Conservation (phyloP, 768 basidiomycete species). For the Punctularia strigosozonata region DNA sequence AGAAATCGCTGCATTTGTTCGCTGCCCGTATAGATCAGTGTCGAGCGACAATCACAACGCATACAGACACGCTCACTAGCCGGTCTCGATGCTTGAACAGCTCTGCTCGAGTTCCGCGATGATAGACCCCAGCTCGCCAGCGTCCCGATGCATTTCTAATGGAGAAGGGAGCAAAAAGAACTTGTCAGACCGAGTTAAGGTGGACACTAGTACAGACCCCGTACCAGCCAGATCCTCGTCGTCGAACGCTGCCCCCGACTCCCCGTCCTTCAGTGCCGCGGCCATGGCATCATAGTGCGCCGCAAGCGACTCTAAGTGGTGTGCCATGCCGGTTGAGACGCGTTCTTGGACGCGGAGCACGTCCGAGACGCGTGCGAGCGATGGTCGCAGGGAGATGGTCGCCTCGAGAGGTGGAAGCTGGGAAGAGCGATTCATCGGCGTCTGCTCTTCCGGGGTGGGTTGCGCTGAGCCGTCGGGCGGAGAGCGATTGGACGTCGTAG, state of each 20-base stretch:
- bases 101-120: slow-evolving; percentile 60
- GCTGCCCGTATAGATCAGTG: slow-evolving; percentile 22
- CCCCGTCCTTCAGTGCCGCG: slow-evolving; percentile 49
- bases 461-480: too few species aligned
- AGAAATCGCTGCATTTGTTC: slow-evolving; percentile 35
- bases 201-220: slow-evolving; percentile 2
- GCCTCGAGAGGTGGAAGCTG: too few species aligned
- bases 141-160: slow-evolving; percentile 78
- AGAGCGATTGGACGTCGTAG: too few species aligned
- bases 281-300: slow-evolving; percentile 74
- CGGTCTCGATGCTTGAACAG: slow-evolving; percentile 35
- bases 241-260: slow-evolving; percentile 52
- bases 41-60: slow-evolving; percentile 1
- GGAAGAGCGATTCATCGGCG: too few species aligned
- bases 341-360: slow-evolving; percentile 32
- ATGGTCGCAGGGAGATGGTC: too few species aligned
- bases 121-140: slow-evolving; percentile 64
- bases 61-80: slow-evolving; percentile 37
- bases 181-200: background rate
- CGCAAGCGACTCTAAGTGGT: slow-evolving; percentile 57
- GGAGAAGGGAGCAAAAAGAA: slow-evolving; percentile 1
- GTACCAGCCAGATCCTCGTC: slow-evolving; percentile 63
- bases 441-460: too few species aligned
- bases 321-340: slow-evolving; percentile 56
- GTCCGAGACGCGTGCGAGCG: background rate